Base-by-base conservation (phyloP, 2,329 filamentous ascomycete species). In the Sporothrix sp. region DNA sequence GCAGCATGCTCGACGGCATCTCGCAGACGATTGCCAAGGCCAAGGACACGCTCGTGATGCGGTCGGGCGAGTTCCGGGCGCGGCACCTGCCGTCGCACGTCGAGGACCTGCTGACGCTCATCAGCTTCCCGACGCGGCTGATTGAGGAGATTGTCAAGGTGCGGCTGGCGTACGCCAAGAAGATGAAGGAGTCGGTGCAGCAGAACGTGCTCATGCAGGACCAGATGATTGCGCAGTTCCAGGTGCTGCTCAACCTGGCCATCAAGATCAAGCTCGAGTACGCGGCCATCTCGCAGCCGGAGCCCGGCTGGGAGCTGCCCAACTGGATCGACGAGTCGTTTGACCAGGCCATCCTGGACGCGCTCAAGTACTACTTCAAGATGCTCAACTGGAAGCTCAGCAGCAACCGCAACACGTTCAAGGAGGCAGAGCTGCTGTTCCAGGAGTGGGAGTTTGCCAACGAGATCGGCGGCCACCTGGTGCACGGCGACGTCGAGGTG, bases 371-470 rank as follows among this genome's bases (percentile, higher is more conserved):
- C 66, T 98, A 98, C 68, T 98, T 98, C 75, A 93, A 91, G 65
- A 90, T 98, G 78, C 74, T 98, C 39, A 96, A 97, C 63, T 97
- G 90, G 88, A 97, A 97, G 66, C 73, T 98, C 48, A 90, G 86
- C 59, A 87, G 89, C 51, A 97, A 97, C 72, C 97, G 96, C 66
- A 98, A 97, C 68, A 96, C 90, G 0, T 98, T 98, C 76, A 97
- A 97, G 64, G 93, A 98, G 66, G 93, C 93, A 7, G 93, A 98
- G 71, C 85, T 98, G 57, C 71, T 98, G 43, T 94, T 96, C 63
- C 89, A 95, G 61, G 93, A 98, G 67, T 98, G 93, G 93, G 88
- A 89, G 52, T 97, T 97, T 62, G 94, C 87, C 48, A 97, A 97
- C 61, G 83, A 90, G 60, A 87, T 98, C 51, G 93, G 91, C 23